Base-by-base conservation (phyloP, 352 stramenopile genomes). In the Pythium sp. region DNA sequence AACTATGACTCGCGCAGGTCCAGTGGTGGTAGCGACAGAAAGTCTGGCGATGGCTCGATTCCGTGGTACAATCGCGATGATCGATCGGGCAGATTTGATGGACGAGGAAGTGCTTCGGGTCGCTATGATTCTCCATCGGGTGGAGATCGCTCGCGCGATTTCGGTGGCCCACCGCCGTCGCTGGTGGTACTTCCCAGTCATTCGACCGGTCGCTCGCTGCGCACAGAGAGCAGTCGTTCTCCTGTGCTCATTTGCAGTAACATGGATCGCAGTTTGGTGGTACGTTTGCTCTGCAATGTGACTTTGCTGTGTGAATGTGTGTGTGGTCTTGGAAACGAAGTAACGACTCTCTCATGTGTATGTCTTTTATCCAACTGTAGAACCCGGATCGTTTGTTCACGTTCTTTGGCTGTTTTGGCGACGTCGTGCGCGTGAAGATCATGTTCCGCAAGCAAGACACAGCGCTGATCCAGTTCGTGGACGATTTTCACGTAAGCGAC, bases 381-480 rank as follows among this genome's bases (percentile, higher is more conserved):
- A 84, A 72, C 12, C 81, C 84, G 5, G 74, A 88, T 7, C 74
- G 72, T n/a, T 69, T 93, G 11, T 94, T 94, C 55, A 92, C 87
- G 46, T 81, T 94, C 30, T 94, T 94, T 69, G 84, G 87, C 15
- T 94, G 87, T 69, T 94, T 91, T 74, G 87, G 87, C 26, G 87
- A 94, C 49, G 87, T 94, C 22, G 62, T 93, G 63, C 87, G 87
- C 30, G 81, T 94, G 65, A 94, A 94, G 67, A 87, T 94, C 69
- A 94, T 94, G 87, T 94, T 93, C 65, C 81, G 84, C 34, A 94
- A 94, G 67, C 83, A 87, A 47, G 87, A 92, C 74, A 93, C 87
- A 0, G 85, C 85, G 46, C 70, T 94, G 22, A 88, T 94, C 54
- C 87, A 94, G 69, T 94, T 94, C 38, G 77, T 78, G 15, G 78